Evolutionary conservation across 306 rosid genomes (phyloP).

Genomic region (Alnus rubra): DNA sequence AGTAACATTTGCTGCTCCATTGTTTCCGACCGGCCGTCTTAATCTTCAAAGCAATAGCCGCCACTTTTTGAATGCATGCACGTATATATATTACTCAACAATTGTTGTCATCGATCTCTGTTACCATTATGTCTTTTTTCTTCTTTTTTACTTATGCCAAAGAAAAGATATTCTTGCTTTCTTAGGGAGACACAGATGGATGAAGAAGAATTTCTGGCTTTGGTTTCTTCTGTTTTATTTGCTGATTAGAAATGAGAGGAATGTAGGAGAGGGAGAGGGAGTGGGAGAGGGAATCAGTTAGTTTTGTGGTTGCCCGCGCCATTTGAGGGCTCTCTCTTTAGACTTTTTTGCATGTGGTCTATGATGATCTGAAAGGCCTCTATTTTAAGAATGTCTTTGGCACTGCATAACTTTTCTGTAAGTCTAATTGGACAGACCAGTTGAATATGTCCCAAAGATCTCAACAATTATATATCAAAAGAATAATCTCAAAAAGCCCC

Average conservation of each 20-base stretch:
- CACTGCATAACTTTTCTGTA: neutral
- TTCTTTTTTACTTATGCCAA: neutral
- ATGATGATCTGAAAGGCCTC: neutral
- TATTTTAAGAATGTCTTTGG: conserved; percentile 15
- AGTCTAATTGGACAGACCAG: too few species aligned
- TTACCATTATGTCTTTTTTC: neutral
- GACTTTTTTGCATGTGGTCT: neutral
- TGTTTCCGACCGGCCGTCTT: neutral
- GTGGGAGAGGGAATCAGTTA: conserved; percentile 11
- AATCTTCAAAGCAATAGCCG: neutral
- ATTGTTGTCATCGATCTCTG: conserved; percentile 1
- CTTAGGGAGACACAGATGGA: neutral
- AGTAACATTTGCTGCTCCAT: conserved; percentile 1
- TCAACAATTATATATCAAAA: too few species aligned
- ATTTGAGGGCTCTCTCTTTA: conserved; percentile 12
- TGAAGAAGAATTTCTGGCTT: neutral
- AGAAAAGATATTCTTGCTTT: conserved; percentile 9
- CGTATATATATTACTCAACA: neutral
- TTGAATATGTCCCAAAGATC: too few species aligned
- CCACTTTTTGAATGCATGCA: conserved; percentile 3
- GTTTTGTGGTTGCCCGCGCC: conserved; percentile 23
- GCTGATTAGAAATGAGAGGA: conserved; percentile 26
- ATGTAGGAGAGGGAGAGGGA: neutral
- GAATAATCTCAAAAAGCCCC: too few species aligned
- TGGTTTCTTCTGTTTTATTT: neutral